Base-by-base conservation (phyloP, 345 rosid genomes). In the Rhizophora mangle region DNA sequence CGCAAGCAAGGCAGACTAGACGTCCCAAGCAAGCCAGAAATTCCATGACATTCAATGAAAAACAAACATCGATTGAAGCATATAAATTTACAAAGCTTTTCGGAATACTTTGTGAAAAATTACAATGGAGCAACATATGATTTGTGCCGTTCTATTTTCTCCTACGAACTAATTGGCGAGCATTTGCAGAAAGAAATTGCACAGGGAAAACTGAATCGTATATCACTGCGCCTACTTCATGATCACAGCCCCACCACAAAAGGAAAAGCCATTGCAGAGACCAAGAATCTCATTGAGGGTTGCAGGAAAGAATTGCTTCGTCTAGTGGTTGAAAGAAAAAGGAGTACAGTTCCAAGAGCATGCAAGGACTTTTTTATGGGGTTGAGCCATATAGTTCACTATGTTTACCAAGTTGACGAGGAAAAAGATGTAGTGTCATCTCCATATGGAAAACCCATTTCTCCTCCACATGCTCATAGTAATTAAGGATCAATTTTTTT, bases 111-210 rank as follows among this genome's bases (percentile, higher is more conserved):
- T 2, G 37, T 5, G 8, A 1, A 0, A 6, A 34, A 5, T 34
- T 34, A 6, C 8, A 34, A 5, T 34, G 37, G 6, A 34, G 37
- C 37, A 34, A 34, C 37, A 34, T 0, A 34, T 5, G 5, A 34
- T 34, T 34, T 34, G 37, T 2, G n/a, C n/a, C n/a, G n/a, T n/a
- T n/a, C n/a, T n/a, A n/a, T n/a, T n/a, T n/a, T n/a, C n/a, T n/a
- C n/a, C n/a, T n/a, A n/a, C n/a, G n/a, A 29, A 3, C 31, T 29
- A 0, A 15, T 20, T 21, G 26, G 7, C 0, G 9, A 8, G 22
- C 47, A 8, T 10, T 34, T 64, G 63, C 63, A 71, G 75, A 64
- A 63, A 30, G 75, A 71, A 71, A 21, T 55, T 46, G 62, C 27
- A n/a, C 64, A 64, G 22, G 69, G 74, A 4, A 71, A 71, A 43